Conservation (phyloP, 306 rosid species). For the Medicago arabica region DNA sequence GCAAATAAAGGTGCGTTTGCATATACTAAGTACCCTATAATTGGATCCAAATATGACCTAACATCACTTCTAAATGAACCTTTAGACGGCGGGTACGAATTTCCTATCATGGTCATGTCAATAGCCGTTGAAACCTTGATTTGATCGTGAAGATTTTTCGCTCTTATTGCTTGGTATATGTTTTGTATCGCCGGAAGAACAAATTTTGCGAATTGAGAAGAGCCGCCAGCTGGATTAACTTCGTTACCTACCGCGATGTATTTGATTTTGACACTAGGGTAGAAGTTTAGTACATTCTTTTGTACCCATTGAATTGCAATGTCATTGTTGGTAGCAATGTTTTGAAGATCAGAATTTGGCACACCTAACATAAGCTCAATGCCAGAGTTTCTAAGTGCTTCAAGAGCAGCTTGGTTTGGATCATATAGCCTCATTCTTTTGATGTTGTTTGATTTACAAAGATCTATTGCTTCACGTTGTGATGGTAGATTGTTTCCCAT, state of each 20-base stretch:
- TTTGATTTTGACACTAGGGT: constrained; percentile 53
- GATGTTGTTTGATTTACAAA: constrained; percentile 60
- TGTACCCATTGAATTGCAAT: constrained; percentile 56
- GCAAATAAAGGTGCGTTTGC: constrained; percentile 61
- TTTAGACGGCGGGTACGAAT: constrained; percentile 62
- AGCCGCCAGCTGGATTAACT: constrained; percentile 57
- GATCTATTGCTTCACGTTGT: constrained; percentile 47
- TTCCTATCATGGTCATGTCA: constrained; percentile 62
- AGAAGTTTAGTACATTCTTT: constrained; percentile 51
- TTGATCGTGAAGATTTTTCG: constrained; percentile 47
- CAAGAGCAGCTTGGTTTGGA: constrained; percentile 55
- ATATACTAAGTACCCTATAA: constrained; percentile 59
- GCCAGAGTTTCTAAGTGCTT: constrained; percentile 59
- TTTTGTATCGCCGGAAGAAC: constrained; percentile 60
- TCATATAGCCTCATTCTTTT: constrained; percentile 57
- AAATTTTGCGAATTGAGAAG: constrained; percentile 44
- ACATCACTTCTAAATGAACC: constrained; percentile 61
- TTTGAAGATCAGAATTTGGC: constrained; percentile 57
- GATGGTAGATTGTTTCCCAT: constrained; percentile 65
- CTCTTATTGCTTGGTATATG: constrained; percentile 54
- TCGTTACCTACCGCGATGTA: constrained; percentile 70
- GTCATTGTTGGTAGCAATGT: constrained; percentile 49
- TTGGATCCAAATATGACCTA: constrained; percentile 60
- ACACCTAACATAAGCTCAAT: constrained; percentile 64
- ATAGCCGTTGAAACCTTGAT: constrained; percentile 72